phyloP scores from a whole-genome alignment of 1,139 yeast genomes.

The Sugiyamaella novakii region DNA sequence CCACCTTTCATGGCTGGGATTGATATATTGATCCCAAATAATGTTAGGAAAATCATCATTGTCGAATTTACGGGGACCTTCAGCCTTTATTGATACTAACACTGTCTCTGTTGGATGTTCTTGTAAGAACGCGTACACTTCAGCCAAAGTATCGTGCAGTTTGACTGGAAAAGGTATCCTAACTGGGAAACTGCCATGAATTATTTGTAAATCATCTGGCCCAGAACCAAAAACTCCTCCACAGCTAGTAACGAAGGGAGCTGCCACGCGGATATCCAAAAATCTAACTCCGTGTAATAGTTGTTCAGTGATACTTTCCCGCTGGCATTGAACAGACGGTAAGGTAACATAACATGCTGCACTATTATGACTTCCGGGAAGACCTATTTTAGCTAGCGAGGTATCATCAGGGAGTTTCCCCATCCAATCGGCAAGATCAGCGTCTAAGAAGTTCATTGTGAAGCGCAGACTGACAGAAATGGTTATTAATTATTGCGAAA shows the following conservation, averaged over 20 bases:
- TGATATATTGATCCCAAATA: constrained; percentile 63
- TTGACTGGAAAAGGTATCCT: constrained; percentile 62
- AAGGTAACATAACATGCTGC: constrained; percentile 73
- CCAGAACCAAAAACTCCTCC: constrained; percentile 8
- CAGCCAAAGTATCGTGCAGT: constrained; percentile 52
- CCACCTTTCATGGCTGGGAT: constrained; percentile 59
- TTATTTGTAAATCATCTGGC: constrained; percentile 59
- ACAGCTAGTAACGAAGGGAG: constrained; percentile 13
- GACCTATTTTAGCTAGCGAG: constrained; percentile 55
- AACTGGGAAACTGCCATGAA: constrained; percentile 79
- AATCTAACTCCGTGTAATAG: constrained; percentile 75
- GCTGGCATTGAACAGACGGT: constrained; percentile 82
- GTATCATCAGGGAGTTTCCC: constrained; percentile 55
- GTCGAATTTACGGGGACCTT: constrained; percentile 51
- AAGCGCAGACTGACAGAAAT: too few species aligned
- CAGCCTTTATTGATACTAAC: constrained; percentile 71
- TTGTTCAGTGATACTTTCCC: constrained; percentile 60
- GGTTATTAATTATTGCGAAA: too few species aligned
- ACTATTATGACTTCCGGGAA: constrained; percentile 85
- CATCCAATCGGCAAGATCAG: constrained; percentile 51
- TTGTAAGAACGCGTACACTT: constrained; percentile 60
- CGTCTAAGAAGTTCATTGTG: constrained; percentile 10
- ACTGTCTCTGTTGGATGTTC: constrained; percentile 61
- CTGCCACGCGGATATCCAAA: constrained; percentile 59
- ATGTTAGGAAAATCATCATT: constrained; percentile 59